A percentile compares a stretch with the other conserved stretches of the same genome.
Evolutionary conservation across 768 basidiomycete genomes (phyloP).

Genomic region (Russula sp.): DNA sequence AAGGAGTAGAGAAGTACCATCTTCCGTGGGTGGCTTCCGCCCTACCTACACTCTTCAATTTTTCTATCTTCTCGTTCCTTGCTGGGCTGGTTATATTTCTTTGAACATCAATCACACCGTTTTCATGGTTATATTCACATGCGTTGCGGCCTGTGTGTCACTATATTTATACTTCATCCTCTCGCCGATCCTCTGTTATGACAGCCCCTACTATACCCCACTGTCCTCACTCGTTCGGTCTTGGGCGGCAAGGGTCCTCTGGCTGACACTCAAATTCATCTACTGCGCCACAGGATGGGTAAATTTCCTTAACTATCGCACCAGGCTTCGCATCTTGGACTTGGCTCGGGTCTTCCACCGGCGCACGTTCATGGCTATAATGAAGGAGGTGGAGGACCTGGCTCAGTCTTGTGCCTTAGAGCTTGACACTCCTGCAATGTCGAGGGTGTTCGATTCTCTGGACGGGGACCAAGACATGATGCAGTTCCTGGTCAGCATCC

Average conservation of each 20-base stretch:
- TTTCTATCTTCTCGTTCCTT: conserved; percentile 6
- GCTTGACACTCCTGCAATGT: conserved; percentile 2
- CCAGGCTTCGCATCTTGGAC: background rate
- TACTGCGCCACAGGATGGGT: background rate
- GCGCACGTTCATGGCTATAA: background rate
- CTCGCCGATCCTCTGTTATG: background rate
- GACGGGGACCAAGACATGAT: conserved; percentile 6
- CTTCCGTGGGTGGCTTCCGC: background rate
- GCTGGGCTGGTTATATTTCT: background rate
- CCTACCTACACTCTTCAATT: background rate
- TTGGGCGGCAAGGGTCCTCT: background rate
- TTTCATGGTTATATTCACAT: background rate
- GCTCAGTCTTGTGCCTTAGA: background rate
- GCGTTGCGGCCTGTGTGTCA: background rate
- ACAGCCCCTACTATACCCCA: background rate
- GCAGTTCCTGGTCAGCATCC: conserved; percentile 9
- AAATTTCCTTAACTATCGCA: background rate
- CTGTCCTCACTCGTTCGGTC: background rate
- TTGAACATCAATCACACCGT: background rate
- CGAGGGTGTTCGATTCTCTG: background rate
- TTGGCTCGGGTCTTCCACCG: background rate
- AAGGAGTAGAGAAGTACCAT: background rate
- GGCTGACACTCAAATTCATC: background rate
- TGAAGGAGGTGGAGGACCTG: conserved; percentile 3
- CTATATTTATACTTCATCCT: background rate